Evolutionary conservation across 805 yeast genomes (phyloP), one percentile per base, ranked within the genome.

Genomic region (Wickerhamomyces xylosicus): DNA sequence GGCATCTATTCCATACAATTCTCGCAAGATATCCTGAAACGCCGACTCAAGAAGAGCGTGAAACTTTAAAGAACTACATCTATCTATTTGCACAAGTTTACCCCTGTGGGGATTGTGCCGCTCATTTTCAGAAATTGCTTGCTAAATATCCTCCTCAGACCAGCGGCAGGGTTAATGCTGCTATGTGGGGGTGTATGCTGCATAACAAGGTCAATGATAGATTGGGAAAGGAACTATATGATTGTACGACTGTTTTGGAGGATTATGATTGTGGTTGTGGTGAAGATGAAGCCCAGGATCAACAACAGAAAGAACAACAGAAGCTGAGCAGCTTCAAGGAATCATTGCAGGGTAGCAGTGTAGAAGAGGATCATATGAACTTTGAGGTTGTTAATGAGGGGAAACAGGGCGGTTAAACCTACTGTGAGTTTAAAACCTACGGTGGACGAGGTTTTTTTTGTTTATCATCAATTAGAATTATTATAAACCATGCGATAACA

Each of bases 241-340:
- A 92, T 57, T 92, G 99, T 57, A 69, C 85, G 2, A 75, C 72
- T 7, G 82, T 92, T 40, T 64, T 85, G 39, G 96, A 86, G 48
- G 92, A 85, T 59, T 92, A 92, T 59, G 95, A 89, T 52, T 90
- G 98, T 65, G 98, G 98, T 0, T 90, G 98, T 62, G 95, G 92
- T 1, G 95, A 77, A 37, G 90, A 78, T 49, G 74, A 71, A 47
- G 62, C 25, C 10, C 9, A 21, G 10, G 25, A 21, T 7, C 9
- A 21, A 21, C 25, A 21, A 21, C 10, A 6, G 6, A 21, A 21
- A 21, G 25, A n/a, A n/a, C n/a, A n/a, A n/a, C n/a, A n/a, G n/a
- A n/a, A 21, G 6, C 10, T 21, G 25, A 21, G 9, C 25, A 21
- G 10, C 10, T 21, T 10, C 6, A 21, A 21, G 9, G 9, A 21